Evolutionary conservation across 805 yeast species (phyloP).

Genomic region (Priceomyces medius): DNA sequence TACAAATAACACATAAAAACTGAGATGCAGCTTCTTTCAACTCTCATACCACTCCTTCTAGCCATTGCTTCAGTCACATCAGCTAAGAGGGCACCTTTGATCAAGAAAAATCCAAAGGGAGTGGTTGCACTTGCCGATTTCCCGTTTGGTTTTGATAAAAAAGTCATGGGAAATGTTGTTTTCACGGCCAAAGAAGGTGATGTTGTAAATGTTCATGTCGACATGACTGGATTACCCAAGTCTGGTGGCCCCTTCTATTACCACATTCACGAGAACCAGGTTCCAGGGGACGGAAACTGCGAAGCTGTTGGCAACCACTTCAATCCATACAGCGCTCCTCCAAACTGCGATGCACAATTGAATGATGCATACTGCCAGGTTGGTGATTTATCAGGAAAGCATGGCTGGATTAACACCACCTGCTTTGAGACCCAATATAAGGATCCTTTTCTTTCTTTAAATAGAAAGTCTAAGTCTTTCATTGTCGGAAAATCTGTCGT

Average conservation of each 20-base stretch:
- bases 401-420: conserved; percentile 69
- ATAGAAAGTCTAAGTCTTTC: conserved; percentile 53
- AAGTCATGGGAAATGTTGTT: conserved; percentile 53
- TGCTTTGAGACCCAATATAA: conserved; percentile 62
- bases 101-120: conserved; percentile 48
- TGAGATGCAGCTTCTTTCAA: conserved; percentile 6
- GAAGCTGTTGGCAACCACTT: conserved; percentile 56
- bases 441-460: conserved; percentile 66
- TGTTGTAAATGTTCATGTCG: conserved; percentile 64
- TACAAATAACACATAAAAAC: not conserved
- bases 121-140: conserved; percentile 59
- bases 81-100: conserved; percentile 51
- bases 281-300: conserved; percentile 50
- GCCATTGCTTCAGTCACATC: not conserved
- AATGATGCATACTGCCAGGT: conserved; percentile 62
- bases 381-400: conserved; percentile 78
- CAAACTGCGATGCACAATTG: conserved; percentile 49
- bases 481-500: conserved; percentile 58
- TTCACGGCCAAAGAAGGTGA: conserved; percentile 58
- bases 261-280: conserved; percentile 62
- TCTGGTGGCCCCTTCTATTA: conserved; percentile 67
- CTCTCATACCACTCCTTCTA: conserved; percentile 5
- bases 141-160: conserved; percentile 41
- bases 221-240: conserved; percentile 66
- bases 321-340: conserved; percentile 60